Base-by-base conservation (phyloP, 106 monocot species). In the Dioscorea zingiberensis region DNA sequence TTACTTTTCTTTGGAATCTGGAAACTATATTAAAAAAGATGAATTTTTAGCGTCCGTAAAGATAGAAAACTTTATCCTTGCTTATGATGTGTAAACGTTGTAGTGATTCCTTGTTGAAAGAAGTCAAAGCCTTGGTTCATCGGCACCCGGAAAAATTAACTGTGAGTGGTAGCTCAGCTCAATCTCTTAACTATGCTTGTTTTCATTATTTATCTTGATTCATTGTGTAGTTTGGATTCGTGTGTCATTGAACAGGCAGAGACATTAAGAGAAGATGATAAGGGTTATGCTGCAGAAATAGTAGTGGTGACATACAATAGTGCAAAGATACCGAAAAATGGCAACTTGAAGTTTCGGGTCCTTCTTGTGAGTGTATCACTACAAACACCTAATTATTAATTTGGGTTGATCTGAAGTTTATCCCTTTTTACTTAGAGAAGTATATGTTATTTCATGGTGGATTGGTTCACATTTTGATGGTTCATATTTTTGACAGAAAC, bases 211-310 rank as follows among this genome's bases (percentile, higher is more conserved):
- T 2, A 44, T 8, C 21, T 46, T 48, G 10, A 28, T 23, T 16
- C 7, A 24, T 11, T 51, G 27, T 5, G 5, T n/a, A 47, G 13
- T 13, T 49, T 74, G 28, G 47, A 3, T 59, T 38, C 25, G 24
- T 55, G 30, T 55, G 30, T 59, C 54, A 6, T 73, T 3, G 38
- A 29, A 72, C 78, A 98, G 97, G 86, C 89, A 76, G 88, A 98
- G 54, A 74, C 64, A 27, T 44, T 84, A 72, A 80, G 74, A 74
- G 81, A 83, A 5, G 63, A 63, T 32, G 86, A 89, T 51, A 79
- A 68, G 55, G 97, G 84, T 16, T 98, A 98, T 74, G 28, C n/a
- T 18, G 84, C 89, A 24, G 86, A 92, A 59, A 63, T 98, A 73
- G 25, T 82, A 51, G 80, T 92, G 15, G 75, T 86, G 25, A 98